A percentile compares a stretch with the other conserved stretches of the same genome.
These are phyloP conservation scores for Dendrocalamus sinicus DNA, from an alignment of 176 grass and related monocot species.

Conservation along the genomic window DNA sequence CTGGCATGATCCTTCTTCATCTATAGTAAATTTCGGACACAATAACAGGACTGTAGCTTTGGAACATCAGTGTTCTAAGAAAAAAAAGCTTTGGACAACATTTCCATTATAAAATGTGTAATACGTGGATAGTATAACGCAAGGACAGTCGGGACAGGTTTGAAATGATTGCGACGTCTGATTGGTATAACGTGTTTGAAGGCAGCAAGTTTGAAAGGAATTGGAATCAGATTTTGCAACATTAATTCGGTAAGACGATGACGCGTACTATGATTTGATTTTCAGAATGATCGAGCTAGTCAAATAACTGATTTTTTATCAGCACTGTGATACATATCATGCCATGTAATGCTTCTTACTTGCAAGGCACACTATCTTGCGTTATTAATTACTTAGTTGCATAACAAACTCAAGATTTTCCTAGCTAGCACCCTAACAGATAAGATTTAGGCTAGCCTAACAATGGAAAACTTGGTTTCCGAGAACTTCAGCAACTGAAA, in stretches of 20 bases:
- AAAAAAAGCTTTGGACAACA: background rate
- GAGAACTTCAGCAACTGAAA: background rate
- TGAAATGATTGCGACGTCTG: constrained; percentile 16
- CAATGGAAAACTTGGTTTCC: constrained; percentile 11
- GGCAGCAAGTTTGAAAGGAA: background rate
- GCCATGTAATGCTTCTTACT: constrained; percentile 21
- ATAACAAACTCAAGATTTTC: background rate
- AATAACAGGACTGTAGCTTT: background rate
- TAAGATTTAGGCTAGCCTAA: background rate
- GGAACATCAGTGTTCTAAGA: background rate
- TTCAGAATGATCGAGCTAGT: background rate
- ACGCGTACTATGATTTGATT: background rate
- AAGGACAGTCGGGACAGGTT: background rate
- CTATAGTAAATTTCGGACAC: background rate
- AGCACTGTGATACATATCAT: background rate
- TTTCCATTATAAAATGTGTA: background rate
- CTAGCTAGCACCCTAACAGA: background rate
- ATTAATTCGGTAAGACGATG: background rate
- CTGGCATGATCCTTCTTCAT: constrained; percentile 25
- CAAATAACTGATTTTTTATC: background rate
- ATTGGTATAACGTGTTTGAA: background rate
- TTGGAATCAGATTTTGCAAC: background rate
- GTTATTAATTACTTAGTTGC: too few relatives aligned
- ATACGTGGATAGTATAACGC: background rate
- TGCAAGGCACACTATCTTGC: background rate